These are phyloP conservation scores for Trichocladium uniseriatum DNA, from an alignment of 495 filamentous ascomycete species.

Conservation along the genomic window DNA sequence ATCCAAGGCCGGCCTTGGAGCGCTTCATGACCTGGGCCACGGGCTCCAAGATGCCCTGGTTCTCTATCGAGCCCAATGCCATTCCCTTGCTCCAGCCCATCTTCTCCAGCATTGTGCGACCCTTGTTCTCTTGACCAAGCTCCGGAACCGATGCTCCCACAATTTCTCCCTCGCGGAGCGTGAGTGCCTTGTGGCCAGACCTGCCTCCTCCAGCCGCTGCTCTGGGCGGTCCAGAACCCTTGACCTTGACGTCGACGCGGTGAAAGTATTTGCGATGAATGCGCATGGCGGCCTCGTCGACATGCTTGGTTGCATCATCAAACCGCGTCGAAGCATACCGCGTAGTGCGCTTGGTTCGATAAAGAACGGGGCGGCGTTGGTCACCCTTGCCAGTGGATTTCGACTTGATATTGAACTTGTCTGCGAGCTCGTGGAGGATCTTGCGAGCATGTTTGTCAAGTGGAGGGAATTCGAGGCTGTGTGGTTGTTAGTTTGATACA, in stretches of 20 bases:
- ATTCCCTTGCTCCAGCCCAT: conserved; percentile 95
- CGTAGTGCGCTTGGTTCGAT: conserved; percentile 58
- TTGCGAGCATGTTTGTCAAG: conserved; percentile 73
- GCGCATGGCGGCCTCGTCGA: conserved; percentile 32
- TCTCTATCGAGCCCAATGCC: conserved; percentile 70
- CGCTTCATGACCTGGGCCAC: conserved; percentile 84
- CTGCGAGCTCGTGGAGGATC: conserved; percentile 64
- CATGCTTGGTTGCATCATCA: conserved; percentile 24
- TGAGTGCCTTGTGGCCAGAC: conserved; percentile 31
- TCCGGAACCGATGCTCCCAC: conserved; percentile 80
- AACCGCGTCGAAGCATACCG: conserved; percentile 40
- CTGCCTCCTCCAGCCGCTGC: conserved; percentile 14
- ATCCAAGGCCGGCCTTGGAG: conserved; percentile 74
- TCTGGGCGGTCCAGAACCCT: conserved; percentile 12
- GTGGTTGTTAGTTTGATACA: conserved; percentile 10
- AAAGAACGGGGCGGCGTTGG: conserved; percentile 67
- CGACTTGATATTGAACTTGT: conserved; percentile 64
- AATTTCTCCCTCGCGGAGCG: conserved; percentile 77
- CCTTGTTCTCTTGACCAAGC: conserved; percentile 72
- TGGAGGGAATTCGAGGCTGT: conserved; percentile 68
- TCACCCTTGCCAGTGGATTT: conserved; percentile 68
- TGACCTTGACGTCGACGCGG: conserved; percentile 36
- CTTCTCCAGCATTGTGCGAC: conserved; percentile 84
- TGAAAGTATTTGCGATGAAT: conserved; percentile 41
- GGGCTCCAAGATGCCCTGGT: conserved; percentile 80